phyloP scores from a whole-genome alignment of 140 eudicot species.

The Ambrosia hybrid region DNA sequence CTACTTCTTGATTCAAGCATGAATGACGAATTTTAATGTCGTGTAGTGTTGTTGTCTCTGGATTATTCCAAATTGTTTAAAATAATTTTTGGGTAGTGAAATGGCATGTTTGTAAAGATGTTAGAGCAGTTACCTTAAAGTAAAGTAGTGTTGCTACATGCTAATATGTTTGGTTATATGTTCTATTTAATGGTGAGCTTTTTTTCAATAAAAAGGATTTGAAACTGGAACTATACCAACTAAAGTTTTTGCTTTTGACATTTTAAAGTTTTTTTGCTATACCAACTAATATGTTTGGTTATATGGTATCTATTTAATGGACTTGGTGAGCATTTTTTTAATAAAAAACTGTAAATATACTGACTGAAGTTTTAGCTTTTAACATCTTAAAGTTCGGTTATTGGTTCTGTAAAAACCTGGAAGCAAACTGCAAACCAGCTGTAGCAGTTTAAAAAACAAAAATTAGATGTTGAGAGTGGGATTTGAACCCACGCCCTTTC shows the following conservation, averaged over 20 bases:
- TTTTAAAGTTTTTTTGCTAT: background rate
- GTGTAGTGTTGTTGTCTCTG: slow-evolving; percentile 7
- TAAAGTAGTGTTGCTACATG: background rate
- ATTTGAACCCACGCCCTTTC: slow-evolving; percentile 99
- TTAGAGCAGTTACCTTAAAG: background rate
- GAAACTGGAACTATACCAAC: background rate
- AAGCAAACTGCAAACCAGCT: background rate
- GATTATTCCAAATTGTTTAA: slow-evolving; percentile 23
- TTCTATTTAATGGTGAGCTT: too few species aligned
- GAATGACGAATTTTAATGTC: slow-evolving; percentile 3
- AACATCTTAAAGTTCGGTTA: background rate
- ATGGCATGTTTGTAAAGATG: background rate
- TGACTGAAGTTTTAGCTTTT: background rate
- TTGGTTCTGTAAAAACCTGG: background rate
- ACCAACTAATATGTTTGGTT: background rate
- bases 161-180: too few species aligned
- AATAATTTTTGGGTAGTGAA: background rate
- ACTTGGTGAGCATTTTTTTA: background rate
- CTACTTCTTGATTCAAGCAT: slow-evolving; percentile 41
- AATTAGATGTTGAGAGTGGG: slow-evolving; percentile 81
- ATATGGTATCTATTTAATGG: background rate
- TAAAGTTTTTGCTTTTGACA: background rate
- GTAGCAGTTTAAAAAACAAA: background rate
- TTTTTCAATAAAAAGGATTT: background rate
- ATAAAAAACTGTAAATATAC: background rate